Conservation (phyloP, 176 grass and related monocot species). For the Saccharum officinarum region DNA sequence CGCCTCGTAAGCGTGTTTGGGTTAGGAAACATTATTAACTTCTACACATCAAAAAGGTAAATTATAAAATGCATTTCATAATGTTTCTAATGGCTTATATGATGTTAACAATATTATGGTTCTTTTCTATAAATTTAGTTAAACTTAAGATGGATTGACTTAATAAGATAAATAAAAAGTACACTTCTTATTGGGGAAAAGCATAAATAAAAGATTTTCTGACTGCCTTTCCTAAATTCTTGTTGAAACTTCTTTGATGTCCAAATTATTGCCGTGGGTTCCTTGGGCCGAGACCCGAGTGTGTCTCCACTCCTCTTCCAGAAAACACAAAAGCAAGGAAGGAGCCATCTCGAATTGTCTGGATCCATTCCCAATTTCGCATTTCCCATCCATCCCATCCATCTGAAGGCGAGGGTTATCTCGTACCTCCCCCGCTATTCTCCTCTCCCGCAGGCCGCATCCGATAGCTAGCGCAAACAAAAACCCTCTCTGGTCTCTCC, state of each 20-base stretch:
- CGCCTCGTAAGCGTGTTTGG: too few relatives aligned
- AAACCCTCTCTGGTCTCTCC: background rate
- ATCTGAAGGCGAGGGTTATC: constrained; percentile 26
- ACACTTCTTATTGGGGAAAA: too few relatives aligned
- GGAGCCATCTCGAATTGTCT: background rate
- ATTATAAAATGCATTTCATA: background rate
- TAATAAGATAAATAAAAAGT: too few relatives aligned
- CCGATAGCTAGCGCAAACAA: constrained; percentile 18
- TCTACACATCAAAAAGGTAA: background rate
- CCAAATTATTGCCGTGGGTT: too few relatives aligned
- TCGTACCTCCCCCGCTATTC: background rate
- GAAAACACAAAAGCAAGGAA: background rate
- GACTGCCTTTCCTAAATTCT: too few relatives aligned
- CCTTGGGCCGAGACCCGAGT: too few relatives aligned
- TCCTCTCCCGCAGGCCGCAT: background rate
- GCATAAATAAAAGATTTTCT: too few relatives aligned
- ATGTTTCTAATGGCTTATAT: background rate
- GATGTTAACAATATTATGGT: too few relatives aligned
- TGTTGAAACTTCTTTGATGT: too few relatives aligned
- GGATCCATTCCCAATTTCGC: background rate
- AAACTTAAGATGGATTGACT: too few relatives aligned
- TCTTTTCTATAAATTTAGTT: background rate
- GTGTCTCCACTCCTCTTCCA: too few relatives aligned
- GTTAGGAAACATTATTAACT: background rate
- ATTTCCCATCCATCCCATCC: constrained; percentile 1